Evolutionary conservation across 371 early-diverging fungal genomes (phyloP).

Genomic region (Actinomucor elegans): DNA sequence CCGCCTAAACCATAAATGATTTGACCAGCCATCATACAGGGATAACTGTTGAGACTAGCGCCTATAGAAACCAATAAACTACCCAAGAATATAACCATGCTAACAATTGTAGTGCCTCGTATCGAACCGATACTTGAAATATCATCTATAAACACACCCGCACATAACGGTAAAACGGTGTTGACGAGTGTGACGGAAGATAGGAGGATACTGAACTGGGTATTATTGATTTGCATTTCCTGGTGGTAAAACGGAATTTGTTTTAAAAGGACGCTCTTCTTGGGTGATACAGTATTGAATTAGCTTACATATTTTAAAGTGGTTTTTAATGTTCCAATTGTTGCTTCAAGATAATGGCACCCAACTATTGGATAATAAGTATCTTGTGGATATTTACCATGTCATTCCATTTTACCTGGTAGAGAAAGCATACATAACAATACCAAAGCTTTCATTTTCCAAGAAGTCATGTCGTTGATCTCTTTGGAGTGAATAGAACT

Average conservation of each 20-base stretch:
- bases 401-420: constrained; percentile 12
- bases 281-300: no score
- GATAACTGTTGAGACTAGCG: constrained; percentile 26
- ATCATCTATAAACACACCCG: constrained; percentile 59
- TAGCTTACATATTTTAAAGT: constrained; percentile 35
- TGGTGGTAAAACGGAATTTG: constrained; percentile 22
- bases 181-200: constrained; percentile 72
- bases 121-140: constrained; percentile 35
- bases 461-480: constrained; percentile 1
- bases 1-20: constrained; percentile 48
- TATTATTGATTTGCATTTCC: constrained; percentile 61
- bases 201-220: constrained; percentile 69
- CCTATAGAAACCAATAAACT: constrained; percentile 38
- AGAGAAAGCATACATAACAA: constrained; percentile 20
- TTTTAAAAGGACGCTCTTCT: no score
- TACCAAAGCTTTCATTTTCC: constrained; percentile 22
- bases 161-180: constrained; percentile 67
- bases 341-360: constrained; percentile 45
- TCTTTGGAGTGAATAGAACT: constrained; percentile 1
- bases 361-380: constrained; percentile 20
- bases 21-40: constrained; percentile 46
- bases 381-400: not conserved
- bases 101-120: constrained; percentile 38
- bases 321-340: constrained; percentile 44
- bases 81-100: constrained; percentile 33